Evolutionary conservation across 495 filamentous ascomycete species (phyloP).

Genomic region (Neurospora sp.): DNA sequence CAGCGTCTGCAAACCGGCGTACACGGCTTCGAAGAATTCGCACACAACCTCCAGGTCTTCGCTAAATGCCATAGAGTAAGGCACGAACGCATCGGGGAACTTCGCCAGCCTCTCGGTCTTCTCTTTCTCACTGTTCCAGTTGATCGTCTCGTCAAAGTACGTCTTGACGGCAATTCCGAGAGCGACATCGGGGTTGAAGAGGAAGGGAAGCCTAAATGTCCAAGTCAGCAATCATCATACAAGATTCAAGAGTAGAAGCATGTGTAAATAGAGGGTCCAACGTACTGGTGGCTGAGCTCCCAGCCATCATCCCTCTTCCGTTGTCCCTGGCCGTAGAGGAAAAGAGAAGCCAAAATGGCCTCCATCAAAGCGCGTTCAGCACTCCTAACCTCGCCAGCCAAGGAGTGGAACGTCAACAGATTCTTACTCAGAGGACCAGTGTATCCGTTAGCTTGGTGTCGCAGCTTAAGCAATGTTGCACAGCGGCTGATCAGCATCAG

Average conservation of each 20-base stretch:
- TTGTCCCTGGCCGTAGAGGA: constrained; percentile 66
- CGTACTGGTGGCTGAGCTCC: constrained; percentile 63
- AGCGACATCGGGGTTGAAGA: constrained; percentile 70
- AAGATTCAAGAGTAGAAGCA: neutral
- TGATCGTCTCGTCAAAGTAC: constrained; percentile 73
- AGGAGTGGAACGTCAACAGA: constrained; percentile 74
- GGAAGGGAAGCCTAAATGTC: constrained; percentile 67
- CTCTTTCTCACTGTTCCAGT: constrained; percentile 48
- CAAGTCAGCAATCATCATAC: constrained; percentile 21
- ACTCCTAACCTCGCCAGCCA: constrained; percentile 67
- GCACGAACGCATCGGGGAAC: constrained; percentile 58
- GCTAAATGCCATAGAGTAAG: constrained; percentile 61
- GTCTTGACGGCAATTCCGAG: constrained; percentile 87
- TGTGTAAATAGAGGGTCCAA: constrained; percentile 4
- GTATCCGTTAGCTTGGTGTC: constrained; percentile 79
- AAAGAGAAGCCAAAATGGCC: constrained; percentile 62
- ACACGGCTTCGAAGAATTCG: constrained; percentile 73
- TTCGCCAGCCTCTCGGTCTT: constrained; percentile 46
- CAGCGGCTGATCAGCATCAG: constrained; percentile 76
- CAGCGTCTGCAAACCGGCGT: constrained; percentile 55
- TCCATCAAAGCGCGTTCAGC: constrained; percentile 75
- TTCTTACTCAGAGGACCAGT: constrained; percentile 90
- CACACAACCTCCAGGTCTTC: constrained; percentile 74
- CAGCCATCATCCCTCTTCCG: constrained; percentile 61
- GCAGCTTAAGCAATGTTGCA: constrained; percentile 68